A percentile compares a stretch with the other conserved stretches of the same genome.
Evolutionary conservation across 2,329 filamentous ascomycete genomes (phyloP).

Genomic region (Xylaria sp.): DNA sequence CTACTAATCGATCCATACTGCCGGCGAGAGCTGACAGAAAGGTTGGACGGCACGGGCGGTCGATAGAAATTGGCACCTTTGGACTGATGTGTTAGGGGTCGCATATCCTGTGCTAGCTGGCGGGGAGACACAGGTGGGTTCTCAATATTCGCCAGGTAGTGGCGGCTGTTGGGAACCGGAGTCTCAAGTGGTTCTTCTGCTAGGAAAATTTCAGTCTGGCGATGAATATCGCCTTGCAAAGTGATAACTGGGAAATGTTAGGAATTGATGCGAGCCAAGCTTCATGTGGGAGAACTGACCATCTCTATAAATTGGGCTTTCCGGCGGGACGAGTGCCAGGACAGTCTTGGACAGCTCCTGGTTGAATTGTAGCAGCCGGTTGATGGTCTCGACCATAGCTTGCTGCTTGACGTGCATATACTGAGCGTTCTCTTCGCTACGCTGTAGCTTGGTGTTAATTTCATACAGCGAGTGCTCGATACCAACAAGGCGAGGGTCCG

Average conservation of each 20-base stretch:
- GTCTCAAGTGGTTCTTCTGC: conserved; percentile 64
- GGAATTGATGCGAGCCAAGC: conserved; percentile 18
- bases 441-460: conserved; percentile 66
- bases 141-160: conserved; percentile 63
- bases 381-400: conserved; percentile 72
- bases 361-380: conserved; percentile 68
- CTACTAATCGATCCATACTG: conserved; percentile 81
- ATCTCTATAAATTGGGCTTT: conserved; percentile 75
- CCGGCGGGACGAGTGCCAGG: conserved; percentile 66
- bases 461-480: conserved; percentile 83
- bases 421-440: conserved; percentile 77
- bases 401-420: conserved; percentile 78
- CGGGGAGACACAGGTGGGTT: conserved; percentile 80
- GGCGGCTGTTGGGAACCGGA: conserved; percentile 57
- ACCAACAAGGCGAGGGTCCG: conserved; percentile 67
- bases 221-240: conserved; percentile 56
- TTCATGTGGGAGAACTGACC: conserved; percentile 48
- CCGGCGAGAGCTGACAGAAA: conserved; percentile 68
- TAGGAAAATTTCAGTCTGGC: conserved; percentile 54
- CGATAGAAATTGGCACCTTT: conserved; percentile 62
- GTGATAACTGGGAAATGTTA: conserved; percentile 42
- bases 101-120: conserved; percentile 69
- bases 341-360: conserved; percentile 76
- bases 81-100: conserved; percentile 59
- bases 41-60: conserved; percentile 73